phyloP scores from a whole-genome alignment of 768 basidiomycete species.

The Boletus fagicola region DNA sequence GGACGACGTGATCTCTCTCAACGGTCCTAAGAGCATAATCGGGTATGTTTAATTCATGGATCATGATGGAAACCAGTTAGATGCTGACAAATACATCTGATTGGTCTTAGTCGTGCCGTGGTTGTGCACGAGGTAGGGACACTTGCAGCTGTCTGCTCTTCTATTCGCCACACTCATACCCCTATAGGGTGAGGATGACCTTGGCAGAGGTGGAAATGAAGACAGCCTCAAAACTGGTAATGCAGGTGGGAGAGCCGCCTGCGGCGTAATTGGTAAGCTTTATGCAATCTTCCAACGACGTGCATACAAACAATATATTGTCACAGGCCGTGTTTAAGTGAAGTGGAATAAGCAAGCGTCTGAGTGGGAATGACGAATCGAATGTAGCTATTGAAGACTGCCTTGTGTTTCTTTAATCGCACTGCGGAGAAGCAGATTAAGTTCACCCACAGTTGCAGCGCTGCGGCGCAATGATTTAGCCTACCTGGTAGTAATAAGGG shows the following conservation, averaged over 20 bases:
- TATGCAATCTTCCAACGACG: conserved; percentile 2
- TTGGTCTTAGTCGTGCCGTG: conserved; percentile 53
- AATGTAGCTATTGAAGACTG: conserved; percentile 6
- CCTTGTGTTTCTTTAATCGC: conserved; percentile 14
- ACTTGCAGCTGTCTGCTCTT: neutral
- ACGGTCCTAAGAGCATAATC: conserved; percentile 64
- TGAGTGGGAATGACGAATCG: neutral
- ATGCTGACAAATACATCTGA: conserved; percentile 5
- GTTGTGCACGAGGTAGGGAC: conserved; percentile 66
- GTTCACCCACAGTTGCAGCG: neutral
- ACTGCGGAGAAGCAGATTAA: conserved; percentile 8
- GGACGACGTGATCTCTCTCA: conserved; percentile 62
- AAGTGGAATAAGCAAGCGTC: neutral
- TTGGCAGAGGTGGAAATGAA: conserved; percentile 64
- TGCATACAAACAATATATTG: neutral
- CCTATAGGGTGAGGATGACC: conserved; percentile 68
- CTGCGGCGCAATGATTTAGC: neutral
- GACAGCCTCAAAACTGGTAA: conserved; percentile 80
- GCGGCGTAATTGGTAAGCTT: conserved; percentile 70
- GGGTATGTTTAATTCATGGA: conserved; percentile 46
- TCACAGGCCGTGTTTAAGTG: conserved; percentile 23
- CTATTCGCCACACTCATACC: conserved; percentile 10
- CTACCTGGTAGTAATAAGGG: neutral
- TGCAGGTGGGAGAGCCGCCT: conserved; percentile 73
- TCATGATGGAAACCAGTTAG: neutral